A percentile compares a stretch with the other conserved stretches of the same genome.
Evolutionary conservation across 169 alveolate genomes (phyloP).

Genomic region (Eimeria falciformis): DNA sequence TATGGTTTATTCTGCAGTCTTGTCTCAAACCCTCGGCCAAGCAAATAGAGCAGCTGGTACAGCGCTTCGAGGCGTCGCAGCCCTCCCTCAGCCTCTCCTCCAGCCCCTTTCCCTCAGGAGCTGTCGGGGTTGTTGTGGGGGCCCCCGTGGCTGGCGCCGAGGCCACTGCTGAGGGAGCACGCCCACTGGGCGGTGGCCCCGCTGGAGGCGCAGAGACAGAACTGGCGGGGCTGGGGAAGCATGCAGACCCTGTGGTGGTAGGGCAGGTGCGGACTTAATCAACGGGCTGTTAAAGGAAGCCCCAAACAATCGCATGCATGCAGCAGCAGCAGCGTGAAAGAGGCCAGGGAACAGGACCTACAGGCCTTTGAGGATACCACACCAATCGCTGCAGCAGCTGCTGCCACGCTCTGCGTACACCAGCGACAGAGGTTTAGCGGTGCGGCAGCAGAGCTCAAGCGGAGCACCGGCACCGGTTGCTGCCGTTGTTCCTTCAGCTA

Average conservation of each 20-base stretch:
- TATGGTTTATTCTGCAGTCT: neutral
- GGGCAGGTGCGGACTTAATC: neutral
- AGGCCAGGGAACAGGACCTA: neutral
- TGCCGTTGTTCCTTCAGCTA: too few species aligned
- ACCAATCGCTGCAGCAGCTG: neutral
- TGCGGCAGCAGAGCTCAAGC: too few species aligned
- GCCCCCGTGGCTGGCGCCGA: neutral
- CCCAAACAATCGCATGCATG: too few species aligned
- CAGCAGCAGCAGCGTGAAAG: neutral
- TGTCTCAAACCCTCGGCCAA: neutral
- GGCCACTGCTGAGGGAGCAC: neutral
- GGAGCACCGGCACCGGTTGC: too few species aligned
- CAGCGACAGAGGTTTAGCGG: too few species aligned
- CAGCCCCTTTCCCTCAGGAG: too few species aligned
- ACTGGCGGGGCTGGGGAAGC: neutral
- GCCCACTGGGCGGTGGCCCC: too few species aligned
- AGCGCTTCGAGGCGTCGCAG: neutral
- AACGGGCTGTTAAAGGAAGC: neutral
- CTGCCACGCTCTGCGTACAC: too few species aligned
- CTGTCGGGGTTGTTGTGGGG: neutral
- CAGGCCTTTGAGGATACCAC: too few species aligned
- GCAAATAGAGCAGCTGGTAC: neutral
- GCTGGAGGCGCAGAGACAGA: neutral
- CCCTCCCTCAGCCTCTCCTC: neutral
- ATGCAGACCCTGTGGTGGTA: neutral